Evolutionary conservation across 208 protist genomes (phyloP).

Genomic region (Leishmania amazonensis): DNA sequence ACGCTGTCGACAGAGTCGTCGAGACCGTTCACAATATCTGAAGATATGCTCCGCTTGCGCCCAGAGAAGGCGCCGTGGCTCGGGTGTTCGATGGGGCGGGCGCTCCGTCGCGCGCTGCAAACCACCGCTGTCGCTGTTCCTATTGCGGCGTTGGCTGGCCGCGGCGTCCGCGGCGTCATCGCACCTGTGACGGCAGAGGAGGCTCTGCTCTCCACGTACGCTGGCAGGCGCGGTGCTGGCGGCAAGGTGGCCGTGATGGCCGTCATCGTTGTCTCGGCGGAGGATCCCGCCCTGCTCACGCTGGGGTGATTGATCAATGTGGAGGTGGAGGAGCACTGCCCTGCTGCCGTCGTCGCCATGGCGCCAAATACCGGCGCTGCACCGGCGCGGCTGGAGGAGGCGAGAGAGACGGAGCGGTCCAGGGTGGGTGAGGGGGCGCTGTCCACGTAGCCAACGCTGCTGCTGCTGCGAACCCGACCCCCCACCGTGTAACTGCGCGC

Average conservation of each 20-base stretch:
- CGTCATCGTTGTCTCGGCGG: not conserved
- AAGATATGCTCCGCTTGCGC: slow-evolving; percentile 11
- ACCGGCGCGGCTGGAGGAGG: not conserved
- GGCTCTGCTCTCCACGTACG: not conserved
- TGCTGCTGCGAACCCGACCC: not conserved
- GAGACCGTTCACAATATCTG: slow-evolving; percentile 19
- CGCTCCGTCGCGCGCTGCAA: not conserved
- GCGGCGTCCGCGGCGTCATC: not conserved
- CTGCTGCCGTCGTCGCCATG: not conserved
- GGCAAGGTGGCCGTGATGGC: not conserved
- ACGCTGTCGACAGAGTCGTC: slow-evolving; percentile 32
- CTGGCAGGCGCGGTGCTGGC: not conserved
- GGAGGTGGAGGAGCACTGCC: not conserved
- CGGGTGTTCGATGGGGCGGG: not conserved
- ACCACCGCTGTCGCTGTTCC: not conserved
- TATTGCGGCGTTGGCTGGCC: not conserved
- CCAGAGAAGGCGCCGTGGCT: slow-evolving; percentile 2
- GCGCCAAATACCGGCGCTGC: not conserved
- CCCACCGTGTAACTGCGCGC: slow-evolving; percentile 23
- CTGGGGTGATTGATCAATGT: not conserved
- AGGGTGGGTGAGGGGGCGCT: slow-evolving; percentile 7
- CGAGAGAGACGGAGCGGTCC: slow-evolving; percentile 3
- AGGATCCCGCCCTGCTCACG: not conserved
- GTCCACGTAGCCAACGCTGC: not conserved
- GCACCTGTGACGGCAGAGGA: not conserved